These are phyloP conservation scores for Colletotrichum shisoi DNA, from an alignment of 2,329 filamentous ascomycete species.

Conservation along the genomic window DNA sequence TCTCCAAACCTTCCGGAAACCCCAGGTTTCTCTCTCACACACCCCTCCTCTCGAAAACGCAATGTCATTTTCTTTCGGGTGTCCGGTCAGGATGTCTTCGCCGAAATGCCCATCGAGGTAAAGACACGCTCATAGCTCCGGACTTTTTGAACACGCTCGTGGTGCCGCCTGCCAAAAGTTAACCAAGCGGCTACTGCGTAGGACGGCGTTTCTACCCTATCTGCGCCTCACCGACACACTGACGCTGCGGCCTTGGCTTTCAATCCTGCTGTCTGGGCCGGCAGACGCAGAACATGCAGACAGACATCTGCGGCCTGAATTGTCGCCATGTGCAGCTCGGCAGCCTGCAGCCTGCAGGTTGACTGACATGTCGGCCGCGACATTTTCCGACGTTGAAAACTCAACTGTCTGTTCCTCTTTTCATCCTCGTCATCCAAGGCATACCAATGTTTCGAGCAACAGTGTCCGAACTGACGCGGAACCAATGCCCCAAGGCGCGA, in stretches of 20 bases:
- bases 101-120: slow-evolving; percentile 6
- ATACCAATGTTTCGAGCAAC: slow-evolving; percentile 5
- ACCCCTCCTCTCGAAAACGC: slow-evolving; percentile 23
- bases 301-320: background rate
- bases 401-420: background rate
- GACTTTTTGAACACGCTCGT: slow-evolving; percentile 10
- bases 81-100: slow-evolving; percentile 22
- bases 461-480: background rate
- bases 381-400: background rate
- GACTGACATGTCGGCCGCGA: background rate
- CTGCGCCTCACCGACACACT: slow-evolving; percentile 33
- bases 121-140: slow-evolving; percentile 18
- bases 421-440: slow-evolving; percentile 1
- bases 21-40: slow-evolving; percentile 19
- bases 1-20: background rate
- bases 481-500: background rate
- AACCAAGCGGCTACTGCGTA: slow-evolving; percentile 33
- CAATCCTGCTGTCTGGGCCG: slow-evolving; percentile 3
- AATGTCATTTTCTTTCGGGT: slow-evolving; percentile 14
- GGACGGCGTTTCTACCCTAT: slow-evolving; percentile 25
- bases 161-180: slow-evolving; percentile 17
- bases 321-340: slow-evolving; percentile 8
- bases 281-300: background rate
- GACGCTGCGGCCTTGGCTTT: slow-evolving; percentile 29
- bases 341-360: slow-evolving; percentile 24